Evolutionary conservation across 2,329 filamentous ascomycete species (phyloP), one percentile per base, ranked within the genome.

Genomic region (Hypoxylon sp.): DNA sequence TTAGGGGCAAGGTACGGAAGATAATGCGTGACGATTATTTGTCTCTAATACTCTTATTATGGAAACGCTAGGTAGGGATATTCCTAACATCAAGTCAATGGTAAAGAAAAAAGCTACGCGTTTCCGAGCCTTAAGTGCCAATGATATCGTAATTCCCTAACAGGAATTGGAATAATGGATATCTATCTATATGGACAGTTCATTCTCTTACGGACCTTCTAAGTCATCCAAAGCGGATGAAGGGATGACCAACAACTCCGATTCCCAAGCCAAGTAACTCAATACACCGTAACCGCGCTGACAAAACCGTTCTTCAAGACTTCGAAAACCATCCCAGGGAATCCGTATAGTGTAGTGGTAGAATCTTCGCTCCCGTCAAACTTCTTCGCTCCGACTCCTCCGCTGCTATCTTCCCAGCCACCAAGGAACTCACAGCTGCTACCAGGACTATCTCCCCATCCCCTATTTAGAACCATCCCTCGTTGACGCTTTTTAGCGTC

Each of bases 311-410:
- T 98, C 88, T 93, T 94, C 79, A 98, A 81, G 29, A 99, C 95
- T 81, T 99, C 96, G 82, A 99, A 98, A 51, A 98, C 89, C 80
- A 98, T 82, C 0, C 96, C 95, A 0, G 96, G 95, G 76, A 98
- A 98, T 1, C 95, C 94, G 82, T 94, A 98, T 29, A 99, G 81
- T 68, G 94, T 95, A 14, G 94, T 97, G 62, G 87, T 89, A 66
- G 87, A 87, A 72, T 89, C 87, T 42, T 86, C 85, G 48, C 79
- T 84, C 2, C 84, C 81, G 50, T 86, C 90, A 77, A 80, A 84
- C 78, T 80, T 87, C 81, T 81, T 88, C 13, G 81, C 82, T 74
- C 79, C 80, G 71, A 81, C 74, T 76, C 80, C 80, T 74, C 83
- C 81, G 77, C 82, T 83, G 71, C 88, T 91, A 73, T 96, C 94